phyloP scores from a whole-genome alignment of 306 rosid species.

The Cicer bijugum region DNA sequence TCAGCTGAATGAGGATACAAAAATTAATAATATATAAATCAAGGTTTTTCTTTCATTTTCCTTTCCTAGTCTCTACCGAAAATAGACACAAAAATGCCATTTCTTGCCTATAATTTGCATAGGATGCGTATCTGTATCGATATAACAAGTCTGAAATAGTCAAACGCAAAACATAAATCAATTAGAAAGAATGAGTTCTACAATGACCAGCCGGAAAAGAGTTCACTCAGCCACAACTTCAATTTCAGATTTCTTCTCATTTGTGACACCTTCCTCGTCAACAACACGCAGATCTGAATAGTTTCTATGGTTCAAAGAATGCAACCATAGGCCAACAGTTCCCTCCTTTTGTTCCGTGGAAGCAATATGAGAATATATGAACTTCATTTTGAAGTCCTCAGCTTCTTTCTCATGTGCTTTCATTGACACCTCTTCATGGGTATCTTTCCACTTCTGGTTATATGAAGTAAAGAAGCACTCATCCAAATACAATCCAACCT shows the following conservation, averaged over 20 bases:
- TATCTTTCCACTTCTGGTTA: conserved; percentile 91
- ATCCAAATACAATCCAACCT: conserved; percentile 87
- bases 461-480: conserved; percentile 89
- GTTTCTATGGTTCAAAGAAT: conserved; percentile 88
- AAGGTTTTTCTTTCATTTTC: conserved; percentile 14
- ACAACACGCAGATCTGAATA: conserved; percentile 68
- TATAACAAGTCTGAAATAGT: conserved; percentile 15
- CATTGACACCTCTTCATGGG: conserved; percentile 87
- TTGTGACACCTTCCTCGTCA: conserved; percentile 37
- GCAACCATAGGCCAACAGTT: conserved; percentile 84
- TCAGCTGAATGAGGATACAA: neutral
- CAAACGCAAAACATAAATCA: conserved; percentile 35
- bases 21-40: neutral
- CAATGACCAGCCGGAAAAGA: conserved; percentile 25
- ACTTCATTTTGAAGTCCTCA: conserved; percentile 79
- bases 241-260: conserved; percentile 31
- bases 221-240: conserved; percentile 46
- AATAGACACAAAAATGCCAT: conserved; percentile 9
- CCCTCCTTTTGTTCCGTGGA: conserved; percentile 86
- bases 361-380: conserved; percentile 80
- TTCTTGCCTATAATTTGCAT: neutral
- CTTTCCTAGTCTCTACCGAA: neutral
- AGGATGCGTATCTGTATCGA: neutral
- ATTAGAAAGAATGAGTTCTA: conserved; percentile 36
- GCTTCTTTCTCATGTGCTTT: conserved; percentile 75